Evolutionary conservation across 345 rosid species (phyloP).

Genomic region (Camelina laxa): DNA sequence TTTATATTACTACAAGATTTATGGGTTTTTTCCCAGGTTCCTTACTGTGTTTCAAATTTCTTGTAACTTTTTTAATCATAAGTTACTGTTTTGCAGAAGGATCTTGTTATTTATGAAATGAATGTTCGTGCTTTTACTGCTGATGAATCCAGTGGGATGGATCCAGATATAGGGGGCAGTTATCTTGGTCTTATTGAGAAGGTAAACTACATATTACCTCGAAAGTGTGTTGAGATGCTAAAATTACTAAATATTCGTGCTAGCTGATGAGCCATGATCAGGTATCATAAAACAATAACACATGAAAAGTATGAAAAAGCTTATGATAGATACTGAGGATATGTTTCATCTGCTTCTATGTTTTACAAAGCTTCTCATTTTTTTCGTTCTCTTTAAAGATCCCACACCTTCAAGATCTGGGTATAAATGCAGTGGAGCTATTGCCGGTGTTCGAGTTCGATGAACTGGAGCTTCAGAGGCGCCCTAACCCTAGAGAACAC

Average conservation of each 20-base stretch:
- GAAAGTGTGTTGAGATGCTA: slow-evolving; percentile 1
- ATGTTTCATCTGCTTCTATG: slow-evolving; percentile 24
- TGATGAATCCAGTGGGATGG: slow-evolving; percentile 84
- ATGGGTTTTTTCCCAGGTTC: background rate
- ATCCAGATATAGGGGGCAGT: slow-evolving; percentile 68
- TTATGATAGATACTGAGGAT: background rate
- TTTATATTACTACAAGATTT: background rate
- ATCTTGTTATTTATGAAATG: slow-evolving; percentile 95
- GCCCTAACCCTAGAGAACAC: slow-evolving; percentile 89
- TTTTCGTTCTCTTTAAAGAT: slow-evolving; percentile 53
- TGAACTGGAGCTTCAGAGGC: slow-evolving; percentile 92
- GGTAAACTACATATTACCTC: slow-evolving; percentile 50
- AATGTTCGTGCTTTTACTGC: slow-evolving; percentile 94
- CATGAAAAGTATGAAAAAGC: background rate
- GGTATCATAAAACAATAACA: background rate
- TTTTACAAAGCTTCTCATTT: slow-evolving; percentile 16
- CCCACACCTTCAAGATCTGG: slow-evolving; percentile 88
- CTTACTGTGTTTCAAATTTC: background rate
- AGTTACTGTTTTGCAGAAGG: slow-evolving; percentile 63
- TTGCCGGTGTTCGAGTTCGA: slow-evolving; percentile 92
- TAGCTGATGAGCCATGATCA: background rate
- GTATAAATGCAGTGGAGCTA: slow-evolving; percentile 93
- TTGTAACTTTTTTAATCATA: background rate
- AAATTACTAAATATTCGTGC: background rate
- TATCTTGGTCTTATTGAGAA: slow-evolving; percentile 86